Base-by-base conservation (phyloP, 345 rosid genomes). In the Gossypium mustelinum region DNA sequence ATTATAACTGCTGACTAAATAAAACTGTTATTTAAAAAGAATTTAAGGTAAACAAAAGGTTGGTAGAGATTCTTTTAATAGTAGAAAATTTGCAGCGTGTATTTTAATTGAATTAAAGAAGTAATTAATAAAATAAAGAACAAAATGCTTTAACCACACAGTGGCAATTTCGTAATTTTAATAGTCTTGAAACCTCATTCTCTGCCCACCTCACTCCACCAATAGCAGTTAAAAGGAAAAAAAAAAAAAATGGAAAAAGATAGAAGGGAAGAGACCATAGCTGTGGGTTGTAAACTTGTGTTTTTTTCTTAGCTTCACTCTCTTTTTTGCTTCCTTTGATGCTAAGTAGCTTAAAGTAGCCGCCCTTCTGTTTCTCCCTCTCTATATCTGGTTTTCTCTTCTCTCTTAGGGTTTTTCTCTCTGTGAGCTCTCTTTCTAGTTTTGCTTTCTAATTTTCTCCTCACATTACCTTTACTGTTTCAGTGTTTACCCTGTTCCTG, bases 301-400 rank as follows among this genome's bases (percentile, higher is more conserved):
- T 9, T 17, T 47, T 24, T 13, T 25, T 25, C 18, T 14, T 14
- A 25, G 20, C 58, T 14, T 50, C 59, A 16, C 12, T 70, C 70
- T 43, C 59, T 18, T 3, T 22, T 72, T 56, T 73, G 74, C 84
- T 84, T 81, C 29, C 85, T 85, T 83, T 68, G 78, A 71, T 63
- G 76, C 84, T 64, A 85, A 84, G 89, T 81, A 74, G 88, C 87
- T 81, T 78, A 75, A 84, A 81, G 68, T 59, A 76, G 75, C 67
- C 69, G 74, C 79, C 17, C 18, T 68, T 45, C 2, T 80, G 48
- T 50, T 2, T 59, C 54, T 51, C 70, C 4, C 27, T 45, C 22
- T 45, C 22, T 69, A 34, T 34, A 34, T 34, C 41, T 34, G 41
- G 41, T 34, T 34, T 34, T 34, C 41, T 34, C 41, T 78, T 2